A percentile compares a stretch with the other conserved stretches of the same genome.
These are phyloP conservation scores for Chalaropsis ovoidea DNA, from an alignment of 2,329 filamentous ascomycete species.

Conservation along the genomic window DNA sequence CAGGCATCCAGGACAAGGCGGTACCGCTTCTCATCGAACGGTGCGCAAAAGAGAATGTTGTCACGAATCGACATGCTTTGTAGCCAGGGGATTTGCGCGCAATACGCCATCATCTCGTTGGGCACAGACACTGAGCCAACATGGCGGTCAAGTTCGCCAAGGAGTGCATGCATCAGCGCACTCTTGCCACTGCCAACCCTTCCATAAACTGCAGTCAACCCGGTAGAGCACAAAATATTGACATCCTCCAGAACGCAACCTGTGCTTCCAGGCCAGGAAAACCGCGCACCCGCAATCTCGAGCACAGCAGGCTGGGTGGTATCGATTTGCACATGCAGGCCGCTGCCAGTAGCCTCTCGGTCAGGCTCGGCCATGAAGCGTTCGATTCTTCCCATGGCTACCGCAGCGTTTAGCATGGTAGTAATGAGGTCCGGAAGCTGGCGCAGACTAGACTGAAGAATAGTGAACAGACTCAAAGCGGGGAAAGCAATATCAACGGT, in stretches of 20 bases:
- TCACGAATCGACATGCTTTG: constrained; percentile 56
- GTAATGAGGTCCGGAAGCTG: constrained; percentile 68
- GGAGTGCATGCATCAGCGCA: constrained; percentile 47
- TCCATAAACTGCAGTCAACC: constrained; percentile 48
- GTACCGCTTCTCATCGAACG: constrained; percentile 47
- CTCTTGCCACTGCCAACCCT: constrained; percentile 54
- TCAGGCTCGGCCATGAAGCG: constrained; percentile 80
- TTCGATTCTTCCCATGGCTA: constrained; percentile 72
- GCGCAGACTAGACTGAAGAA: constrained; percentile 63
- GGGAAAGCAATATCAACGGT: constrained; percentile 79
- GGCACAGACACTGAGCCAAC: constrained; percentile 42
- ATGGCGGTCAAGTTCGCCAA: constrained; percentile 57
- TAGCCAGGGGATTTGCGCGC: constrained; percentile 53
- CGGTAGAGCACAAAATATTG: constrained; percentile 39
- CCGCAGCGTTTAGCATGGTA: constrained; percentile 67
- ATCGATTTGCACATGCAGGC: constrained; percentile 31
- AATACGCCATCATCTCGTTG: constrained; percentile 44
- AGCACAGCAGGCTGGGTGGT: constrained; percentile 33
- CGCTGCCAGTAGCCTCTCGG: constrained; percentile 41
- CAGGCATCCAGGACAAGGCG: constrained; percentile 51
- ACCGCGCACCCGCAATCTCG: constrained; percentile 54
- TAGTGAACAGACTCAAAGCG: constrained; percentile 66
- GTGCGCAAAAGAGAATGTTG: constrained; percentile 54
- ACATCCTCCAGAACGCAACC: constrained; percentile 42
- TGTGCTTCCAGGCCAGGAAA: constrained; percentile 64